These are phyloP conservation scores for Fusarium sp. DNA, from an alignment of 2,329 filamentous ascomycete species.

Conservation along the genomic window DNA sequence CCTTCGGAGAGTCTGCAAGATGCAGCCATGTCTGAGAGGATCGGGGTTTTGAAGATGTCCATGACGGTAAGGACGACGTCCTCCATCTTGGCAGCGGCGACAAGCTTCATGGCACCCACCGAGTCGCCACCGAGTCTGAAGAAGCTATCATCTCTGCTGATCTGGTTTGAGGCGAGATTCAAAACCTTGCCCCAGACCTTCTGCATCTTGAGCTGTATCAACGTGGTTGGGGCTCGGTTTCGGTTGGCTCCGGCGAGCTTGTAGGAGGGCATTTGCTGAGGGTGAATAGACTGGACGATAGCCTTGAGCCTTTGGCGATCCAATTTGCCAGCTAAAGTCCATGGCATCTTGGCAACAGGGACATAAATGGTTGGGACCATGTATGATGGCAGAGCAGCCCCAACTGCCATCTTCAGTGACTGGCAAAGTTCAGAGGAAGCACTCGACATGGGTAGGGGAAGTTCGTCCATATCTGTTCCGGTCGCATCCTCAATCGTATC, in stretches of 20 bases:
- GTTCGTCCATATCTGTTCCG: neutral
- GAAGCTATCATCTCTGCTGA: slow-evolving; percentile 51
- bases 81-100: slow-evolving; percentile 26
- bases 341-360: slow-evolving; percentile 54
- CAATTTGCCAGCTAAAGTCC: slow-evolving; percentile 56
- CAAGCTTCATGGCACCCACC: slow-evolving; percentile 42
- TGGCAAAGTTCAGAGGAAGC: neutral
- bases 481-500: neutral
- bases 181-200: slow-evolving; percentile 22
- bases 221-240: slow-evolving; percentile 49
- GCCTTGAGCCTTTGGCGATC: slow-evolving; percentile 54
- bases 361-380: slow-evolving; percentile 58
- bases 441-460: slow-evolving; percentile 21
- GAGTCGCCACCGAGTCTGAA: slow-evolving; percentile 56
- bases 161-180: neutral
- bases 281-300: slow-evolving; percentile 13
- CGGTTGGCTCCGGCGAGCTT: slow-evolving; percentile 27
- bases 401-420: slow-evolving; percentile 24
- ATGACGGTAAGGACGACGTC: slow-evolving; percentile 23
- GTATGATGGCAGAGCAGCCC: slow-evolving; percentile 42
- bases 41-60: slow-evolving; percentile 19
- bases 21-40: slow-evolving; percentile 23
- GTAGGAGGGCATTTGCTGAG: slow-evolving; percentile 17
- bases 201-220: slow-evolving; percentile 51
- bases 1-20: neutral